Evolutionary conservation across 2,329 filamentous ascomycete species (phyloP).

Genomic region (Diaporthe citrichinensis): DNA sequence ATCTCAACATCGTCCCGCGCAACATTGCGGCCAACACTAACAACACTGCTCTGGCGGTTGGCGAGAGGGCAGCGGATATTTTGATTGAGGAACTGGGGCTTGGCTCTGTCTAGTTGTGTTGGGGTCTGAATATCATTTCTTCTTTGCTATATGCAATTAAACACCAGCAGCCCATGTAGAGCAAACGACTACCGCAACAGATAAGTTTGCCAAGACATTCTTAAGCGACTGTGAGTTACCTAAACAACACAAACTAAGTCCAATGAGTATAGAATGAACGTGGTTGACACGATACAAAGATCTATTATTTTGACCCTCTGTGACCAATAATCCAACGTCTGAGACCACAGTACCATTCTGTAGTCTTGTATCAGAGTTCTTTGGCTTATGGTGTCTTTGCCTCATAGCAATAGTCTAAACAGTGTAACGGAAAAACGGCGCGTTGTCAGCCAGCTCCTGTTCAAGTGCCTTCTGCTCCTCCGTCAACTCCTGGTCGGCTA

Average conservation of each 20-base stretch:
- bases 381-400: not conserved
- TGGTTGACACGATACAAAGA: not conserved
- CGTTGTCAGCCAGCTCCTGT: slow-evolving; percentile 50
- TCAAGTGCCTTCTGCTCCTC: slow-evolving; percentile 50
- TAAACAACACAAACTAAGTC: too few species aligned
- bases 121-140: not conserved
- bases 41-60: slow-evolving; percentile 59
- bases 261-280: not conserved
- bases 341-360: not conserved
- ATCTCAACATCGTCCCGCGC: slow-evolving; percentile 53
- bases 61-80: slow-evolving; percentile 58
- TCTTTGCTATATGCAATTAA: not conserved
- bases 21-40: slow-evolving; percentile 61
- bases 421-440: slow-evolving; percentile 51
- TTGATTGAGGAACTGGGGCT: slow-evolving; percentile 43
- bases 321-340: not conserved
- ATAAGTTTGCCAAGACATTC: not conserved
- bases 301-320: not conserved
- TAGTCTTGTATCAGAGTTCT: not conserved
- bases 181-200: not conserved
- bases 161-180: not conserved
- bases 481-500: slow-evolving; percentile 43
- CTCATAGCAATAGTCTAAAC: slow-evolving; percentile 9
- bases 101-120: not conserved
- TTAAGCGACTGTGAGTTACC: too few species aligned